Base-by-base conservation (phyloP, 1,284 basidiomycete species). In the Baeospora myosura region DNA sequence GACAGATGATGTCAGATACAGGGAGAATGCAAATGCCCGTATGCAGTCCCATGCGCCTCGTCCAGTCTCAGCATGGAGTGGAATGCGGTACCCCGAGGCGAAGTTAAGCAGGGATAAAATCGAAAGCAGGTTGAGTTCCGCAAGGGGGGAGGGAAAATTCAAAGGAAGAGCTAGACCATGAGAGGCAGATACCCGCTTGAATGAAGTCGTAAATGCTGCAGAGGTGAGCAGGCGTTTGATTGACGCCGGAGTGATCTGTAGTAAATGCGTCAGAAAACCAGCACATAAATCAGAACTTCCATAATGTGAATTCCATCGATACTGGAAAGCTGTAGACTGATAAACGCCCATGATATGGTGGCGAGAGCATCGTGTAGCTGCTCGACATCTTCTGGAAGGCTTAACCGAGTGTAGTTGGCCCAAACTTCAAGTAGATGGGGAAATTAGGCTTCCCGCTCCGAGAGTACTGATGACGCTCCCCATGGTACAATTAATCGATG, bases 41-140 rank as follows among this genome's bases (percentile, higher is more conserved):
- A 91, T 82, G 44, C 75, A 78, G 59, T 90, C 84, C 72, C 81
- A 89, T 48, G 87, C 85, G 18, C 88, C 88, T 26, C 84, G 74
- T 11, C 78, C 75, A 5, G 80, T 79, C 42, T 76, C 73, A 21
- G 63, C 59, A 57, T 88, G 86, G 28, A 92, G 69, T 1, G 81
- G 75, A 4, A 71, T 64, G 21, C 86, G 78, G 57, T 86, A 91
- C 23, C 85, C 85, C 1, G 84, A 87, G 5, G 73, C 84, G 57
- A 90, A 87, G 58, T 90, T 90, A 24, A 92, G 69, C 5, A 91
- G 67, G 1, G 80, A 78, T 28, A 91, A 71, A 4, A 85, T 60
- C 24, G 79, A 76, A 24, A 88, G 62, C 31, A 89, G 65, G 60
- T 88, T 88, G 47, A 90, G 65, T 59, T 91, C 84, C 29, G 81